These are phyloP conservation scores for Pyrus pyrifolia DNA, from an alignment of 306 rosid species.

Conservation along the genomic window DNA sequence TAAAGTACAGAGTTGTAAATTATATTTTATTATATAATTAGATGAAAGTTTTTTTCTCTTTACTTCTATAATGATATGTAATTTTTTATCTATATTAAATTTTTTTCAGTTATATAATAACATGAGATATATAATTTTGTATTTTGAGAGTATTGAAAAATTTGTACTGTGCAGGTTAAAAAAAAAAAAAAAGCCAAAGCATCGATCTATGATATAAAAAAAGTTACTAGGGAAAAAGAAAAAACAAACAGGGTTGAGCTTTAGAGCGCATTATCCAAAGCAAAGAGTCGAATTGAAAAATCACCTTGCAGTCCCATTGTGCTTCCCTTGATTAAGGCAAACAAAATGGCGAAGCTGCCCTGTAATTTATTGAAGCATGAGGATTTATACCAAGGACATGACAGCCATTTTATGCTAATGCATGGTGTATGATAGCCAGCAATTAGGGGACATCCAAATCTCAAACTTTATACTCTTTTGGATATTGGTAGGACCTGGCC, in stretches of 20 bases:
- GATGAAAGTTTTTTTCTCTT: too few relatives aligned
- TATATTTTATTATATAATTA: too few relatives aligned
- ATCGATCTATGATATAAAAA: neutral
- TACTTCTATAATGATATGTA: too few relatives aligned
- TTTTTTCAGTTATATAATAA: too few relatives aligned
- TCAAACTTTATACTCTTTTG: slow-evolving; percentile 16
- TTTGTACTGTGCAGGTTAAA: neutral
- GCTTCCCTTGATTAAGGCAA: slow-evolving; percentile 35
- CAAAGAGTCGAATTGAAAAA: slow-evolving; percentile 1
- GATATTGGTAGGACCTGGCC: slow-evolving; percentile 28
- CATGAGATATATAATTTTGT: too few relatives aligned
- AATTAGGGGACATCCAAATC: slow-evolving; percentile 19
- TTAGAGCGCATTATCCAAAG: neutral
- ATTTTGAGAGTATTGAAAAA: fast-evolving
- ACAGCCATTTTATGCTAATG: slow-evolving; percentile 6
- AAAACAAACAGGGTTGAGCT: neutral
- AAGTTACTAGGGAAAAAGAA: neutral
- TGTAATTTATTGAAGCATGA: slow-evolving; percentile 1
- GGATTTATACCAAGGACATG: neutral
- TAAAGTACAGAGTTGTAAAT: fast-evolving
- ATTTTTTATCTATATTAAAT: fast-evolving
- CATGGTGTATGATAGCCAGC: neutral
- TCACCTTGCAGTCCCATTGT: slow-evolving; percentile 11
- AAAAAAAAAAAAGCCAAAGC: neutral
- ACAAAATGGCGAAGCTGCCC: slow-evolving; percentile 22